phyloP scores from a whole-genome alignment of 768 basidiomycete species.

The Sarcodon sp. region DNA sequence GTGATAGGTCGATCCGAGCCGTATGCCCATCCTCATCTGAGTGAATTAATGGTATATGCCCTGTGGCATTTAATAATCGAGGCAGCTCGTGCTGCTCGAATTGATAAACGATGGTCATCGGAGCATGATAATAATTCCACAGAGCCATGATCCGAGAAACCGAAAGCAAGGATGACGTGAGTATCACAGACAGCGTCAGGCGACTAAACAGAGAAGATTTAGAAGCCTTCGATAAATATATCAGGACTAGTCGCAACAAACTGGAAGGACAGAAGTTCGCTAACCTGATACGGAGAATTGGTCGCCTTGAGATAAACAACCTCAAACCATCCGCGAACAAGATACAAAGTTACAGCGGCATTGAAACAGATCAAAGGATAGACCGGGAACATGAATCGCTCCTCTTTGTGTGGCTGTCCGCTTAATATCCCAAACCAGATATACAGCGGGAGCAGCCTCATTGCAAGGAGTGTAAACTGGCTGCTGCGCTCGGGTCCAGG shows the following conservation, averaged over 20 bases:
- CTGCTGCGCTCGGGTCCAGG: constrained; percentile 52
- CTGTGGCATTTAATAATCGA: constrained; percentile 61
- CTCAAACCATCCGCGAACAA: constrained; percentile 84
- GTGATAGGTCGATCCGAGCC: constrained; percentile 52
- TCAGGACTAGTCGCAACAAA: constrained; percentile 2
- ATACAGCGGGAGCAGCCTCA: constrained; percentile 83
- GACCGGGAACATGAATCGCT: constrained; percentile 95
- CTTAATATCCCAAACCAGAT: constrained; percentile 80
- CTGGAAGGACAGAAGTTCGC: constrained; percentile 12
- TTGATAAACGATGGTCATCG: constrained; percentile 53
- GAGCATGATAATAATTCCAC: constrained; percentile 85
- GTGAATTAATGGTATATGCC: constrained; percentile 37
- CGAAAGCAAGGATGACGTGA: constrained; percentile 58
- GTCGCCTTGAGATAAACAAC: constrained; percentile 59
- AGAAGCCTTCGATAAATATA: constrained; percentile 46
- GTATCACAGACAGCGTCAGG: constrained; percentile 59
- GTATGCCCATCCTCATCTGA: constrained; percentile 26
- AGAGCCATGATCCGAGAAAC: constrained; percentile 71
- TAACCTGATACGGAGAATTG: constrained; percentile 74
- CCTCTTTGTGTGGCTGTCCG: constrained; percentile 89
- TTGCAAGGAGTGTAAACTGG: constrained; percentile 61
- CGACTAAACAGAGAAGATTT: constrained; percentile 61
- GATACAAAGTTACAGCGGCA: constrained; percentile 78
- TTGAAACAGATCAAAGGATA: constrained; percentile 92
- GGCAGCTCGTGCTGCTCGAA: constrained; percentile 78